These are phyloP conservation scores for Candida maris DNA, from an alignment of 805 yeast species.

Conservation along the genomic window DNA sequence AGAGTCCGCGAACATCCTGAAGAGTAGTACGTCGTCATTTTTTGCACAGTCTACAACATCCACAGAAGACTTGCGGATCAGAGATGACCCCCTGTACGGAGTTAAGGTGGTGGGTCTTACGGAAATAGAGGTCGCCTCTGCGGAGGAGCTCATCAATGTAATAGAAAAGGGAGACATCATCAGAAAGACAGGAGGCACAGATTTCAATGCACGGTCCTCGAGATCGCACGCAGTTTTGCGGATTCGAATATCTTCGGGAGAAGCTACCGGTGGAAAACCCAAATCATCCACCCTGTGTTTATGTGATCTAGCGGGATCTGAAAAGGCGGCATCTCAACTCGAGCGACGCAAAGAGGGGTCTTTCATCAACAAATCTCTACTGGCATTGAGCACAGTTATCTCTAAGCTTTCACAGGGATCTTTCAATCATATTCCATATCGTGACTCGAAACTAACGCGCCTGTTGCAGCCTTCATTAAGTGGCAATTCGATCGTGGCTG, in stretches of 20 bases:
- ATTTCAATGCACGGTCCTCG: conserved; percentile 81
- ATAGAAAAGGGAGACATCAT: conserved; percentile 68
- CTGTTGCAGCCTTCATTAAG: conserved; percentile 87
- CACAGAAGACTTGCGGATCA: conserved; percentile 58
- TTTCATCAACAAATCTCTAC: conserved; percentile 82
- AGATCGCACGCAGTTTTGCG: conserved; percentile 89
- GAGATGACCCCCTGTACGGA: conserved; percentile 74
- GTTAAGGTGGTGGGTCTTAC: conserved; percentile 72
- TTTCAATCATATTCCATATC: conserved; percentile 71
- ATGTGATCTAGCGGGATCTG: conserved; percentile 98
- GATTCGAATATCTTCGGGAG: conserved; percentile 50
- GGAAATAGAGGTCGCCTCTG: conserved; percentile 52
- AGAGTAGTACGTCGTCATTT: conserved; percentile 7
- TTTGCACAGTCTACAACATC: conserved; percentile 5
- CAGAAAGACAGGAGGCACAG: conserved; percentile 84
- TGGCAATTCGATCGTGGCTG: conserved; percentile 79
- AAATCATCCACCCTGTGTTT: conserved; percentile 63
- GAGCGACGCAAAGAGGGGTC: conserved; percentile 94
- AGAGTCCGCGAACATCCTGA: conserved; percentile 24
- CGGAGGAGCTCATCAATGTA: conserved; percentile 56
- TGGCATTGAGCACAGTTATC: conserved; percentile 91
- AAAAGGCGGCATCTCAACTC: conserved; percentile 67
- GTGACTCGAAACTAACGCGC: conserved; percentile 91
- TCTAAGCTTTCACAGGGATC: conserved; percentile 53
- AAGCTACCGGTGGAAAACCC: conserved; percentile 37